phyloP scores from a whole-genome alignment of 2,329 filamentous ascomycete genomes.

The Nemania abortiva region DNA sequence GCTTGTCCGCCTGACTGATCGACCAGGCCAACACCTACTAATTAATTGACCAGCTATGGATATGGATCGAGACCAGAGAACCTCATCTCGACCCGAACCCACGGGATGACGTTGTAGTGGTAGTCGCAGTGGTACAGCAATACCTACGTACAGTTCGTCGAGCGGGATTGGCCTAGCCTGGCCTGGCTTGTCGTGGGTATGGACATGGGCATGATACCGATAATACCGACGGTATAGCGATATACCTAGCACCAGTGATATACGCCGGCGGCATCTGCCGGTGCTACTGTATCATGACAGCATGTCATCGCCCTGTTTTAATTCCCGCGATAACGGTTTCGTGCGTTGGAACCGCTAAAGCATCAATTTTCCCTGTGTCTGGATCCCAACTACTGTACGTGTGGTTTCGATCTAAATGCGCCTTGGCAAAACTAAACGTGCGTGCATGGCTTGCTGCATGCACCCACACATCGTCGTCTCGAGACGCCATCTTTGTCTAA shows the following conservation, averaged over 20 bases:
- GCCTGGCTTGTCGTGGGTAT: background rate
- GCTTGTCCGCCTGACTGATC: constrained; percentile 32
- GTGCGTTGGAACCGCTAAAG: constrained; percentile 5
- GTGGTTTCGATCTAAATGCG: constrained; percentile 21
- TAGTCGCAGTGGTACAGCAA: background rate
- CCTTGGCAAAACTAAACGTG: constrained; percentile 33
- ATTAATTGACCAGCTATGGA: constrained; percentile 14
- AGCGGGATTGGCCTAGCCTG: constrained; percentile 6
- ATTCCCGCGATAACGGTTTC: constrained; percentile 21
- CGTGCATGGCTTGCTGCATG: constrained; percentile 34
- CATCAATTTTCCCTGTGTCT: background rate
- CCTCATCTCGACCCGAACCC: background rate
- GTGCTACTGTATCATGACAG: constrained; percentile 34
- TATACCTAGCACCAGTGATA: background rate
- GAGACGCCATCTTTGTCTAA: constrained; percentile 8
- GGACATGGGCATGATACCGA: background rate
- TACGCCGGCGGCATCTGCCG: constrained; percentile 32
- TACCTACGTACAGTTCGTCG: constrained; percentile 11
- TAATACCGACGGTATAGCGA: background rate
- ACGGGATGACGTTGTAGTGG: constrained; percentile 7
- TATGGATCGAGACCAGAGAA: constrained; percentile 1
- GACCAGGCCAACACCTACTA: background rate
- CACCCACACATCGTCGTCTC: constrained; percentile 20
- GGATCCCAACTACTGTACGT: constrained; percentile 8
- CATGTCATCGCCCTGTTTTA: constrained; percentile 23